Evolutionary conservation across 495 filamentous ascomycete genomes (phyloP).

Genomic region (Penicillium alfredii): DNA sequence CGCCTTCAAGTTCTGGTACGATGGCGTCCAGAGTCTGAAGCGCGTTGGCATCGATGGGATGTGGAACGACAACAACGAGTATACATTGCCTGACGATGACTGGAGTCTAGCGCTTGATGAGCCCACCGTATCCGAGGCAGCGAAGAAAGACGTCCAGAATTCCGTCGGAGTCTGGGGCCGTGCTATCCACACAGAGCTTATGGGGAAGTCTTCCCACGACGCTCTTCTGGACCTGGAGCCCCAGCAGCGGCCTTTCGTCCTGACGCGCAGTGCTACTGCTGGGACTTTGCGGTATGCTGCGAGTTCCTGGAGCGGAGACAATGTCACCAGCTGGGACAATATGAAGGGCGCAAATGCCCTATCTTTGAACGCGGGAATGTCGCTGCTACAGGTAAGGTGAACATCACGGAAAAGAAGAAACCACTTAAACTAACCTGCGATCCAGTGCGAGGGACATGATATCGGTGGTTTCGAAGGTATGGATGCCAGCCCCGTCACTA

Average conservation of each 20-base stretch:
- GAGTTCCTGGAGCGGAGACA: conserved; percentile 63
- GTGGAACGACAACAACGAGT: conserved; percentile 77
- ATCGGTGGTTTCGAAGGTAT: conserved; percentile 62
- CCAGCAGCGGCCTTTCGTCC: conserved; percentile 52
- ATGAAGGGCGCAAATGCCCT: conserved; percentile 64
- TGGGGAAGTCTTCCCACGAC: conserved; percentile 60
- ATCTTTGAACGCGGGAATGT: conserved; percentile 60
- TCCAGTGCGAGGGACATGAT: conserved; percentile 59
- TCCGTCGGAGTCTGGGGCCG: conserved; percentile 59
- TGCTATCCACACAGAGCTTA: conserved; percentile 57
- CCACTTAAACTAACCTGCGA: neutral
- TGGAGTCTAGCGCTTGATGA: conserved; percentile 54
- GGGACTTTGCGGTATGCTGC: conserved; percentile 61
- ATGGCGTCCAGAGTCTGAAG: conserved; percentile 55
- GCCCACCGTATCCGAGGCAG: conserved; percentile 24
- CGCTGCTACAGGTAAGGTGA: conserved; percentile 43
- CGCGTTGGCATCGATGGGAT: conserved; percentile 60
- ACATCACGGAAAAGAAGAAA: too few species aligned
- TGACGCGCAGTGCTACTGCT: conserved; percentile 62
- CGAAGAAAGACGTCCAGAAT: conserved; percentile 23
- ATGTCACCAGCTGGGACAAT: conserved; percentile 59
- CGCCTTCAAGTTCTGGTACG: conserved; percentile 65
- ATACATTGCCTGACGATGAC: conserved; percentile 57
- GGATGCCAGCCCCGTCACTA: neutral
- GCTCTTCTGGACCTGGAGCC: conserved; percentile 51